phyloP scores from a whole-genome alignment of 2,329 filamentous ascomycete genomes.

The Aspergillus thermomutatus region DNA sequence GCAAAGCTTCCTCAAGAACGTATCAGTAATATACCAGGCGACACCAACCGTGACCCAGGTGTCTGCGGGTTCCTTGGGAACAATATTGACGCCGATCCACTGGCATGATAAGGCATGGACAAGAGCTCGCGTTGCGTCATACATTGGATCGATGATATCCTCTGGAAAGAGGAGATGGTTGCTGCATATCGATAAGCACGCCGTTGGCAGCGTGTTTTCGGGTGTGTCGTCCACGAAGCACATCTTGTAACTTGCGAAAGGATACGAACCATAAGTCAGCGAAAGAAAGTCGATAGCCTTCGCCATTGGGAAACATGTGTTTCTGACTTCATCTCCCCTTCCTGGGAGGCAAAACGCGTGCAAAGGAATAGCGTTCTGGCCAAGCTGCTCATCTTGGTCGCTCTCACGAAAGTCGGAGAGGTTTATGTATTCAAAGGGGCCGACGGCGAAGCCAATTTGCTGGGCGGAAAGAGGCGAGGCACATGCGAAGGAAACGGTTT shows the following conservation, averaged over 20 bases:
- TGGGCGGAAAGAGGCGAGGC: slow-evolving; percentile 73
- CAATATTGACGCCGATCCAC: slow-evolving; percentile 91
- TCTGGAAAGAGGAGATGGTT: slow-evolving; percentile 80
- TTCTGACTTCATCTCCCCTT: slow-evolving; percentile 74
- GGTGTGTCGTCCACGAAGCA: slow-evolving; percentile 90
- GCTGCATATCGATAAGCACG: slow-evolving; percentile 84
- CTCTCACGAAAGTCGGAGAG: slow-evolving; percentile 84
- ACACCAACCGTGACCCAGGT: slow-evolving; percentile 87
- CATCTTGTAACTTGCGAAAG: slow-evolving; percentile 87
- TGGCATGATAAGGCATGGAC: slow-evolving; percentile 84
- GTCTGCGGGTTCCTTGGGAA: slow-evolving; percentile 75
- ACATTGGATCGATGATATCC: slow-evolving; percentile 79
- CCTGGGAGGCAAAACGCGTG: slow-evolving; percentile 89
- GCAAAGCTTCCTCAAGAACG: slow-evolving; percentile 84
- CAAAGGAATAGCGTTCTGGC: slow-evolving; percentile 81
- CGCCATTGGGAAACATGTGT: slow-evolving; percentile 81
- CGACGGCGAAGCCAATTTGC: slow-evolving; percentile 89
- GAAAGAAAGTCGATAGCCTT: slow-evolving; percentile 87
- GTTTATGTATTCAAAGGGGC: slow-evolving; percentile 91
- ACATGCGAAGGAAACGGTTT: slow-evolving; percentile 81
- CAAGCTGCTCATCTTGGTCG: slow-evolving; percentile 87
- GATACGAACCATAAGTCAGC: slow-evolving; percentile 83
- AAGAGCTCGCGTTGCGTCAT: slow-evolving; percentile 74
- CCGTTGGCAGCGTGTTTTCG: slow-evolving; percentile 70
- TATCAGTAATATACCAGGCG: slow-evolving; percentile 90